Evolutionary conservation across 306 rosid species (phyloP).

Genomic region (Rosa lucieae): DNA sequence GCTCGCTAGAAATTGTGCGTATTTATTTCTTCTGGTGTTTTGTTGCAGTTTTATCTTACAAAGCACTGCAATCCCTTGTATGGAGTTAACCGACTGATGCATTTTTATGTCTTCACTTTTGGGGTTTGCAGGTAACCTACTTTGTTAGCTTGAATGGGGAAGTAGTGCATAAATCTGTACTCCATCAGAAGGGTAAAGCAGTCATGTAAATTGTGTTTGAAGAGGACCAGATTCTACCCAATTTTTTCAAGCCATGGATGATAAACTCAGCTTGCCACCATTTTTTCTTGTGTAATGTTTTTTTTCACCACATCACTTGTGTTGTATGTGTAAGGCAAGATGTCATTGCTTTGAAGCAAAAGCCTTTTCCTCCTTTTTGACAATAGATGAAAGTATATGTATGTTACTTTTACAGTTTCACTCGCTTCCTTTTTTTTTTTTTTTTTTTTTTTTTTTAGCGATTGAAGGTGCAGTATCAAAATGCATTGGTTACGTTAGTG

Average conservation of each 20-base stretch:
- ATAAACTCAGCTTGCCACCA: not conserved
- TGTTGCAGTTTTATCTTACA: not conserved
- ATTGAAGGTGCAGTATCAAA: too few species aligned
- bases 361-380: not conserved
- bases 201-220: constrained; percentile 29
- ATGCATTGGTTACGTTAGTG: too few species aligned
- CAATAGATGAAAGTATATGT: not conserved
- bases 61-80: not conserved
- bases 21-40: constrained; percentile 11
- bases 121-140: constrained; percentile 40
- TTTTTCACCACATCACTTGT: not conserved
- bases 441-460: too few species aligned
- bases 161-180: constrained; percentile 35
- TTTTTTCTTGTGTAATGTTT: not conserved
- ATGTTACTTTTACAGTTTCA: not conserved
- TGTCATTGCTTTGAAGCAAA: not conserved
- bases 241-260: not conserved
- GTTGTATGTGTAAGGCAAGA: not conserved
- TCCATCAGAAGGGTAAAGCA: constrained; percentile 50
- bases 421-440: too few species aligned
- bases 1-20: constrained; percentile 52
- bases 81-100: not conserved
- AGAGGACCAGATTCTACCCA: constrained; percentile 8
- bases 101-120: not conserved
- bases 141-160: constrained; percentile 39